Evolutionary conservation across 2,329 filamentous ascomycete species (phyloP).

Genomic region (Trichoderma sp.): DNA sequence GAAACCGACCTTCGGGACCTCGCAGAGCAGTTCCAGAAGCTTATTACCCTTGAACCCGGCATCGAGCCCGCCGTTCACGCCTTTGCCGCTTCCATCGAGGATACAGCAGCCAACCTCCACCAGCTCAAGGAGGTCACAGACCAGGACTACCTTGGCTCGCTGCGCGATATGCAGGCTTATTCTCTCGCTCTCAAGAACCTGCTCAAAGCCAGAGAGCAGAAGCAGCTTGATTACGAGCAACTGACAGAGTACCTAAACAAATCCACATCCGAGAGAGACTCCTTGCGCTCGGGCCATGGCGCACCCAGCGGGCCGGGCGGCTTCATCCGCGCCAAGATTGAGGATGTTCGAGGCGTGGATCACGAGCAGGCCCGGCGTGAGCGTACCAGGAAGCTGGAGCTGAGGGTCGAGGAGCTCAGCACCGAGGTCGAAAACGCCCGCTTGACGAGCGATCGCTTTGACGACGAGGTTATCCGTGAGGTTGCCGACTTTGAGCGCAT

Average conservation of each 20-base stretch:
- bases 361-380: slow-evolving; percentile 90
- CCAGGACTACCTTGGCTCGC: slow-evolving; percentile 88
- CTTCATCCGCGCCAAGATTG: slow-evolving; percentile 91
- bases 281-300: slow-evolving; percentile 64
- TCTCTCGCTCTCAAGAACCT: slow-evolving; percentile 83
- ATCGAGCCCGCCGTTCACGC: slow-evolving; percentile 80
- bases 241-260: slow-evolving; percentile 95
- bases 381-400: slow-evolving; percentile 83
- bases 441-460: slow-evolving; percentile 86
- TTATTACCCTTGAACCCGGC: slow-evolving; percentile 84
- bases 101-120: slow-evolving; percentile 76
- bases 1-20: slow-evolving; percentile 88
- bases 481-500: slow-evolving; percentile 94
- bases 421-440: slow-evolving; percentile 86
- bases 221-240: slow-evolving; percentile 96
- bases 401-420: slow-evolving; percentile 89
- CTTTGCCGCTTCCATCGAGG: slow-evolving; percentile 84
- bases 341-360: slow-evolving; percentile 94
- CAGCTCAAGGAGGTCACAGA: slow-evolving; percentile 88
- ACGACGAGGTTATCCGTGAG: slow-evolving; percentile 93
- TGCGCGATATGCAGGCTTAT: slow-evolving; percentile 96
- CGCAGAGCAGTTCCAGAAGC: slow-evolving; percentile 91
- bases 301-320: slow-evolving; percentile 67
- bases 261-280: slow-evolving; percentile 82
- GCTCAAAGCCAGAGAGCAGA: slow-evolving; percentile 91